These are phyloP conservation scores for Phaeosphaeriaceae sp. DNA, from an alignment of 2,329 filamentous ascomycete genomes.

Conservation along the genomic window DNA sequence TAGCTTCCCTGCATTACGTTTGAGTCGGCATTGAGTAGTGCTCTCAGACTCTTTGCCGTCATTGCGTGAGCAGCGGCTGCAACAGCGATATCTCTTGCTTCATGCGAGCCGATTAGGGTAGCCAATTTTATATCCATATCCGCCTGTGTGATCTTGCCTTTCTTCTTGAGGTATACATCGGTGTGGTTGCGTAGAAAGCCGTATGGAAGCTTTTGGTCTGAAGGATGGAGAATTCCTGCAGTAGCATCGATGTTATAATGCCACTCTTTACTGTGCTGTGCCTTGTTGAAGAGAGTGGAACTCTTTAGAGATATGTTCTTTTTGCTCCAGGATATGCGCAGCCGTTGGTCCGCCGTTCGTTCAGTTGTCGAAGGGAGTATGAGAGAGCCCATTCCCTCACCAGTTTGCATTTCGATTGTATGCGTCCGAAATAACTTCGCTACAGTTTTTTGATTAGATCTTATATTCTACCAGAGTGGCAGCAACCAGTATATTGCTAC, in stretches of 20 bases:
- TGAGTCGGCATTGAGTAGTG: constrained; percentile 29
- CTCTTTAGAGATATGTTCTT: constrained; percentile 19
- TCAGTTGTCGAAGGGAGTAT: constrained; percentile 6
- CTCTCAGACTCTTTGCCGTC: constrained; percentile 28
- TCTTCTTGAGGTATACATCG: constrained; percentile 39
- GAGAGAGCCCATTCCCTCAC: too few relatives aligned
- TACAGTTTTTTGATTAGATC: too few relatives aligned
- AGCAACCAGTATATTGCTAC: too few relatives aligned
- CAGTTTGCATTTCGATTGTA: too few relatives aligned
- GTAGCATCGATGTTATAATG: constrained; percentile 32
- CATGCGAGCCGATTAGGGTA: constrained; percentile 26
- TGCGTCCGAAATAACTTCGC: too few relatives aligned
- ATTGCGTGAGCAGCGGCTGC: constrained; percentile 40
- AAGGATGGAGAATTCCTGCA: constrained; percentile 29
- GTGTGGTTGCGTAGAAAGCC: constrained; percentile 28
- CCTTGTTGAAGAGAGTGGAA: constrained; percentile 28
- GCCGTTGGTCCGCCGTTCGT: constrained; percentile 11
- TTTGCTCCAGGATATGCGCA: constrained; percentile 18
- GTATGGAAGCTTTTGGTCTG: constrained; percentile 34
- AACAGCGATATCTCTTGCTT: constrained; percentile 35
- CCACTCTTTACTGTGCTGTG: constrained; percentile 39
- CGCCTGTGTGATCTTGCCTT: constrained; percentile 33
- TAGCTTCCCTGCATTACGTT: constrained; percentile 35
- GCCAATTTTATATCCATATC: constrained; percentile 31
- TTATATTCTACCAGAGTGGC: too few relatives aligned